Evolutionary conservation across 352 stramenopile species (phyloP).

Genomic region (Thraustochytrium striatum): DNA sequence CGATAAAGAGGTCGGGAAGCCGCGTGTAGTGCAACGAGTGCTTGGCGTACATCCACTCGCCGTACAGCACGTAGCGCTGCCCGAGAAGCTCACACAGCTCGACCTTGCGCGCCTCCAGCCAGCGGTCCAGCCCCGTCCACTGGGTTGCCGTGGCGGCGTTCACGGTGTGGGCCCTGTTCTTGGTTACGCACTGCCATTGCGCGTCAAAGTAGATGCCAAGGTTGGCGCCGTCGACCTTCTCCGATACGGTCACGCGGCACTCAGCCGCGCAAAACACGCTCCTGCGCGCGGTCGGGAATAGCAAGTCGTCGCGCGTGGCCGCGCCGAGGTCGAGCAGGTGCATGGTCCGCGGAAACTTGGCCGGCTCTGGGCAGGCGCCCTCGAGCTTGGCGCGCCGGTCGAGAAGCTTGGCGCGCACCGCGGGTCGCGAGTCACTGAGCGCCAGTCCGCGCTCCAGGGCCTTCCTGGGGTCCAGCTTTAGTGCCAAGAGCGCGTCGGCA

Average conservation of each 20-base stretch:
- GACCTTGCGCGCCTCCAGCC: slow-evolving; percentile 58
- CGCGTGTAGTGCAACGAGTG: slow-evolving; percentile 72
- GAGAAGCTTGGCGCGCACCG: neutral
- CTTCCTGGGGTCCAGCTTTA: neutral
- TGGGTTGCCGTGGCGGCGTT: slow-evolving; percentile 62
- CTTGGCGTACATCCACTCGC: slow-evolving; percentile 70
- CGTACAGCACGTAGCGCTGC: slow-evolving; percentile 69
- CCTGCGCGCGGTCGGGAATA: slow-evolving; percentile 18
- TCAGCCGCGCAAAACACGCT: neutral
- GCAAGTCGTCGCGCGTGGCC: slow-evolving; percentile 51
- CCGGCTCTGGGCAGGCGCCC: neutral
- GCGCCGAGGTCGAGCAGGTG: slow-evolving; percentile 51
- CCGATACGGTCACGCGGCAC: slow-evolving; percentile 32
- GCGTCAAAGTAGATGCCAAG: slow-evolving; percentile 67
- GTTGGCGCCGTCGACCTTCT: slow-evolving; percentile 78
- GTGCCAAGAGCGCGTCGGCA: neutral
- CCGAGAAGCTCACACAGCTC: slow-evolving; percentile 62
- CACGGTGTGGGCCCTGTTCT: slow-evolving; percentile 73
- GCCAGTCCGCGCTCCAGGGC: neutral
- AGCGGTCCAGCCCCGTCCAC: slow-evolving; percentile 66
- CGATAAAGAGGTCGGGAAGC: slow-evolving; percentile 67
- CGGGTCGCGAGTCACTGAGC: neutral
- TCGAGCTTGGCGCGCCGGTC: neutral
- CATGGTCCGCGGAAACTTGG: slow-evolving; percentile 52
- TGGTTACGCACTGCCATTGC: slow-evolving; percentile 61